phyloP scores from a whole-genome alignment of 148 eudicot species.

The Diospyros kaki region DNA sequence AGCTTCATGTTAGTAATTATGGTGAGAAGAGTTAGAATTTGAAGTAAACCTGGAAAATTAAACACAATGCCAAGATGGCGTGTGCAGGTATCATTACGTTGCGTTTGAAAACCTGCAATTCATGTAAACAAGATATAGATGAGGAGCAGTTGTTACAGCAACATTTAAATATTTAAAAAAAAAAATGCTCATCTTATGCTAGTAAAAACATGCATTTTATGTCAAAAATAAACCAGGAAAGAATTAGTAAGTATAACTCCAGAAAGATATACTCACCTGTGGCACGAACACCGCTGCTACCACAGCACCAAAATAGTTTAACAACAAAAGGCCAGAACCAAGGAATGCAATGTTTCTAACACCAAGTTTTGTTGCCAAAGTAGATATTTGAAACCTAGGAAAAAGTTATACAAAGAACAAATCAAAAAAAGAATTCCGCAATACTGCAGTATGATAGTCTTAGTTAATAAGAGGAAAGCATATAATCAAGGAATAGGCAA shows the following conservation, averaged over 20 bases:
- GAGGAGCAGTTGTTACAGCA: background rate
- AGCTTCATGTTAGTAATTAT: background rate
- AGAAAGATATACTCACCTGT: constrained; percentile 42
- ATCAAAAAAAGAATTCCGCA: background rate
- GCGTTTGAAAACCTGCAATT: constrained; percentile 71
- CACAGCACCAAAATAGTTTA: constrained; percentile 79
- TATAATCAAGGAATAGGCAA: background rate
- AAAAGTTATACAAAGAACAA: constrained; percentile 1
- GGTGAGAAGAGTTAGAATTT: background rate
- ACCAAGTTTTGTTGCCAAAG: constrained; percentile 94
- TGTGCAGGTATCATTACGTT: constrained; percentile 90
- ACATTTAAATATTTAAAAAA: background rate
- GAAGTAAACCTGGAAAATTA: constrained; percentile 71
- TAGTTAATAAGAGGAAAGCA: too few relatives aligned
- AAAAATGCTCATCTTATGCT: background rate
- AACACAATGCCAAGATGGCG: constrained; percentile 55
- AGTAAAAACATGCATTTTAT: background rate
- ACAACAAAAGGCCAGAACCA: constrained; percentile 84
- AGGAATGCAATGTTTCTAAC: constrained; percentile 90
- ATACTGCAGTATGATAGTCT: too few relatives aligned
- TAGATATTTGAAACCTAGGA: constrained; percentile 81
- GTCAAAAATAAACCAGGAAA: background rate
- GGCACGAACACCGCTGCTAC: constrained; percentile 70
- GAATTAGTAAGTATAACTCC: background rate
- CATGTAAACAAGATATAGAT: background rate